Conservation (phyloP, 768 basidiomycete genomes). For the Sarcodon sp. region DNA sequence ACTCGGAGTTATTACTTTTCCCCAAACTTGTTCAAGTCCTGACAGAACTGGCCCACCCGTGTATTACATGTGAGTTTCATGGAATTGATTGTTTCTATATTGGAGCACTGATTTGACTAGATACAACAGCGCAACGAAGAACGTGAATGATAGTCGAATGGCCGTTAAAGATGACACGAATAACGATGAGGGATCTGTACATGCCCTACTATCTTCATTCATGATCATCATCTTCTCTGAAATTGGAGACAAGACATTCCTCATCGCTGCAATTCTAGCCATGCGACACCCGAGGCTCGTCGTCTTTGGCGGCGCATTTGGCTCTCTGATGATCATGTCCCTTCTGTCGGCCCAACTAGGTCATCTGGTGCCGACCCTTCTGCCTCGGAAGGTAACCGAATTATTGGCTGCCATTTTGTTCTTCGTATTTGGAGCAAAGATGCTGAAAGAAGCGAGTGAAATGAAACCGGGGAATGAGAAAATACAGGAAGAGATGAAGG, state of each 20-base stretch:
- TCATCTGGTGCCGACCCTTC: slow-evolving; percentile 72
- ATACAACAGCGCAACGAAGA: too few species aligned
- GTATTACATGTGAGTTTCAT: too few species aligned
- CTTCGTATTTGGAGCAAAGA: slow-evolving; percentile 80
- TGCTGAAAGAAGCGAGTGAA: slow-evolving; percentile 72
- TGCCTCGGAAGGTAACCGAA: slow-evolving; percentile 49
- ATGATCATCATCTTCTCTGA: slow-evolving; percentile 87
- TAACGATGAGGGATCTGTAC: slow-evolving; percentile 17
- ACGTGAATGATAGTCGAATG: too few species aligned
- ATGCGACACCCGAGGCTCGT: slow-evolving; percentile 82
- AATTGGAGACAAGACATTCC: slow-evolving; percentile 92
- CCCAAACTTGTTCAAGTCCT: too few species aligned
- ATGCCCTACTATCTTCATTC: slow-evolving; percentile 70
- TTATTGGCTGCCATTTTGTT: slow-evolving; percentile 67
- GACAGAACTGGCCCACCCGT: too few species aligned
- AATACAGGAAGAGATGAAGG: slow-evolving; percentile 88
- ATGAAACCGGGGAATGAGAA: slow-evolving; percentile 75
- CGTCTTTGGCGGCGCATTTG: slow-evolving; percentile 85
- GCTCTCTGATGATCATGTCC: slow-evolving; percentile 86
- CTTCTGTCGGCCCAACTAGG: slow-evolving; percentile 90
- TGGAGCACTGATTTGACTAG: too few species aligned
- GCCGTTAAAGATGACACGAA: slow-evolving; percentile 2
- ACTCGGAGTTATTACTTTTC: too few species aligned
- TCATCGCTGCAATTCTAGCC: slow-evolving; percentile 81
- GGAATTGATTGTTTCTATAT: too few species aligned